Base-by-base conservation (phyloP, 805 yeast species). In the Ogataea philodendri region DNA sequence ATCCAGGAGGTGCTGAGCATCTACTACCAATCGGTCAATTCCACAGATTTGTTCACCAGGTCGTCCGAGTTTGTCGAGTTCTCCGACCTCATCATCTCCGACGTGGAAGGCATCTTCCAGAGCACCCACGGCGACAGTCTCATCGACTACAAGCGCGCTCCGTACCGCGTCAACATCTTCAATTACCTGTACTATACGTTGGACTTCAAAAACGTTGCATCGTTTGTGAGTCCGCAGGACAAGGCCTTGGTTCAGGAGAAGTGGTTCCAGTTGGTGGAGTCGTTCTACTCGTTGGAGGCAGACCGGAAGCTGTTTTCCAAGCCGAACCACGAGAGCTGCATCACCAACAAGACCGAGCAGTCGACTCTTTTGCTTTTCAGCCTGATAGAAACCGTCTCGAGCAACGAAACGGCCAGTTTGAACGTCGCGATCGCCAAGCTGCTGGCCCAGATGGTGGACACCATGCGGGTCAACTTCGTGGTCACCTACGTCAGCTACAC, bases 1-100 rank as follows among this genome's bases (percentile, higher is more conserved):
- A 65, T 88, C 13, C 73, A 76, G 18, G 95, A 84, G 40, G 65
- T 88, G 10, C 60, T 80, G 26, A 48, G 70, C 13, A 73, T 67
- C 39, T 60, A 63, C 35, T 69, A 51, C 46, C 63, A 37, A 47
- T 63, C 42, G 54, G 42, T 32, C n/a, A 39, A 39, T 22, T 32
- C 44, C 5, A 22, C 42, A 9, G 44, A 35, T 13, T 14, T 13
- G 14, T 32, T 42, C 15, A 37, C 24, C 9, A 27, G 22, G 17
- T 21, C 33, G 4, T 24, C 26, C 6, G 46, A 52, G 16, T 44
- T 55, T 26, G 30, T 42, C 5, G 39, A 40, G 6, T 18, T 48
- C 10, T 43, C 60, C 1, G 44, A 42, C n/a, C 28, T 50, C 8
- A 46, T 49, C 15, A 48, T 54, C 10, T 35, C 48, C 13, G 47